A percentile compares a stretch with the other conserved stretches of the same genome.
These are phyloP conservation scores for Dryas octopetala DNA, from an alignment of 306 rosid genomes.

Conservation along the genomic window DNA sequence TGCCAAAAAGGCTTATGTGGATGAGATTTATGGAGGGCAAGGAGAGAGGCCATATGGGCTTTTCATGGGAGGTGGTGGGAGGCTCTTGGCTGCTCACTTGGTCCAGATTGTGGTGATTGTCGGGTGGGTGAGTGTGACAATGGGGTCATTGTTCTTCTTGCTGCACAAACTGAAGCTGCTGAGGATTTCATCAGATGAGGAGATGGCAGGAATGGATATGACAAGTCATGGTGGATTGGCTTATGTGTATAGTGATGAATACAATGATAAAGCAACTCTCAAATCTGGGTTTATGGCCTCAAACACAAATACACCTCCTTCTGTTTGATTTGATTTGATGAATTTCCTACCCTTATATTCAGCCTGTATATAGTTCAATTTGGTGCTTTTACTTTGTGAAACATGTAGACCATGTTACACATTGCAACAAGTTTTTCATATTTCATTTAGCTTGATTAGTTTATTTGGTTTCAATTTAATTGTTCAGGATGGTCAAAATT, in stretches of 20 bases:
- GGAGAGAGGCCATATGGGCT: slow-evolving; percentile 48
- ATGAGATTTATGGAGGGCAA: slow-evolving; percentile 41
- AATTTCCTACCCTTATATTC: background rate
- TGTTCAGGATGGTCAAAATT: background rate
- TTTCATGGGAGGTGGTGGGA: slow-evolving; percentile 54
- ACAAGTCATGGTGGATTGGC: slow-evolving; percentile 61
- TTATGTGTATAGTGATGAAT: slow-evolving; percentile 35
- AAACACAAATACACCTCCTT: background rate
- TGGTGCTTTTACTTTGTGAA: background rate
- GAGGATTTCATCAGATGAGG: slow-evolving; percentile 48
- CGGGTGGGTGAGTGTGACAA: slow-evolving; percentile 52
- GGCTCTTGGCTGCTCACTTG: slow-evolving; percentile 49
- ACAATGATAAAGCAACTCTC: background rate
- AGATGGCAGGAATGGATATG: slow-evolving; percentile 57
- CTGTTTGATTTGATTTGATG: slow-evolving; percentile 8
- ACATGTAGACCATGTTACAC: background rate
- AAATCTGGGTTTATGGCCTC: slow-evolving; percentile 5
- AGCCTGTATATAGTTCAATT: background rate
- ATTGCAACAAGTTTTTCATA: background rate
- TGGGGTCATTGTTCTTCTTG: slow-evolving; percentile 50
- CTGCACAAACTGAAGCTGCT: slow-evolving; percentile 42
- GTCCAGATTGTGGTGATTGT: slow-evolving; percentile 38
- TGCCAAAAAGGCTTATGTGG: slow-evolving; percentile 44
- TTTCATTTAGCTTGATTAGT: background rate
- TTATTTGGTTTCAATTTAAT: background rate